Base-by-base conservation (phyloP, 805 yeast genomes). In the Candida endomychidarum region DNA sequence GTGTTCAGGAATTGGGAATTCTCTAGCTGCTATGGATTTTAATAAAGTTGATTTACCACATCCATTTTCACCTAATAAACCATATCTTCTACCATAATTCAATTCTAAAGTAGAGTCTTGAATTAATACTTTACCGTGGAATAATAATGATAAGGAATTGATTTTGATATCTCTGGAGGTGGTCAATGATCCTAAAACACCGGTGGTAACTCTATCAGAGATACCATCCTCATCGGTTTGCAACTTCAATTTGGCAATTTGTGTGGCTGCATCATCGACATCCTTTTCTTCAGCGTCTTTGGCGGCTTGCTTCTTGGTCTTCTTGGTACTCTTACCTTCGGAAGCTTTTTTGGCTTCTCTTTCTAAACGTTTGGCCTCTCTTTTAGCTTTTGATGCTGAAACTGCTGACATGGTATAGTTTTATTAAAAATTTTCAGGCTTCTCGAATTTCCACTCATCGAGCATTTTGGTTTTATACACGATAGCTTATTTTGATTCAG, bases 31-130 rank as follows among this genome's bases (percentile, higher is more conserved):
- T 55, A 93, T 67, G 28, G 98, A 85, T 67, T 87, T 87, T 63
- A 93, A 72, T 57, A 93, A 82, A 17, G 99, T 93, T 34, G 97
- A 89, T 70, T 93, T 93, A 73, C 99, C 99, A 74, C 98, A 93
- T 51, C 99, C 99, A 67, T 93, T 93, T 69, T 90, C 98, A 59
- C 99, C 99, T 60, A 93, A 77, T 47, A 93, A 76, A 72, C 99
- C 99, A 64, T 93, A 93, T 70, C 96, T 83, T 73, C 97, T 85
- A 63, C 98, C 99, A 66, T 82, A 91, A 72, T 93, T 93, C 68
- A 93, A 80, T 73, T 93, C 99, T 53, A 93, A 70, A 35, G 75
- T 76, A 27, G 97, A 84, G 68, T 93, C 98, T 70, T 88, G 96
- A 54, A 91, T 78, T 61, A 93, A 73, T 42, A 93, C 97, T 63